phyloP scores from a whole-genome alignment of 345 rosid genomes.

The Psidium friedrichsthalianum region DNA sequence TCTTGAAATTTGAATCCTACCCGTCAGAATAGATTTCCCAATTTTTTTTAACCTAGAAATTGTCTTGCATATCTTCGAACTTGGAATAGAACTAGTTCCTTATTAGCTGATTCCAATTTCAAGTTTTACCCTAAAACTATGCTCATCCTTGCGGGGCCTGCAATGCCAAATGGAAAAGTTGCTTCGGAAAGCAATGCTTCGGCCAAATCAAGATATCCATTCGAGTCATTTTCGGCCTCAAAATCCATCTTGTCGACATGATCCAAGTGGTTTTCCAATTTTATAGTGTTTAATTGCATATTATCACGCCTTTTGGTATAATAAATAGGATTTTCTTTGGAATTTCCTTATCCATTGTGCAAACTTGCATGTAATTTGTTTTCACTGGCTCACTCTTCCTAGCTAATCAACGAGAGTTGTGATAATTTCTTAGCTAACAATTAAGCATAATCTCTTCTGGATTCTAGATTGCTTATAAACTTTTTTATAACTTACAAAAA shows the following conservation, averaged over 20 bases:
- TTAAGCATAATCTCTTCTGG: not conserved
- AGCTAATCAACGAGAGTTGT: not conserved
- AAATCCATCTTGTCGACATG: not conserved
- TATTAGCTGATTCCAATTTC: too few relatives aligned
- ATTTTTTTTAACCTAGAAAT: too few relatives aligned
- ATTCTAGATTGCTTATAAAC: not conserved
- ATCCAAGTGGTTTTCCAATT: not conserved
- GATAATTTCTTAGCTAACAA: not conserved
- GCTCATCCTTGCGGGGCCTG: not conserved
- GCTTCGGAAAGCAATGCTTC: not conserved
- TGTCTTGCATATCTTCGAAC: too few relatives aligned
- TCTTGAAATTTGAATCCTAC: too few relatives aligned
- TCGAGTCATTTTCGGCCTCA: not conserved
- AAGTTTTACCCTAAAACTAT: too few relatives aligned
- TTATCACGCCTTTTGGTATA: not conserved
- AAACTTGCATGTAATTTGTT: not conserved
- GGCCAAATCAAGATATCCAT: not conserved
- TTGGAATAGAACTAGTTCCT: too few relatives aligned
- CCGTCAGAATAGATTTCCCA: too few relatives aligned
- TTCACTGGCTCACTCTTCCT: not conserved
- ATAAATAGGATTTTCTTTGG: not conserved
- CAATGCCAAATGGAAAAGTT: not conserved
- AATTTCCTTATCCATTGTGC: not conserved
- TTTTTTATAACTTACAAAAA: not conserved
- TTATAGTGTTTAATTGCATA: not conserved